These are phyloP conservation scores for Haplosporangium sp. DNA, from an alignment of 371 early-diverging fungal genomes.

Conservation along the genomic window DNA sequence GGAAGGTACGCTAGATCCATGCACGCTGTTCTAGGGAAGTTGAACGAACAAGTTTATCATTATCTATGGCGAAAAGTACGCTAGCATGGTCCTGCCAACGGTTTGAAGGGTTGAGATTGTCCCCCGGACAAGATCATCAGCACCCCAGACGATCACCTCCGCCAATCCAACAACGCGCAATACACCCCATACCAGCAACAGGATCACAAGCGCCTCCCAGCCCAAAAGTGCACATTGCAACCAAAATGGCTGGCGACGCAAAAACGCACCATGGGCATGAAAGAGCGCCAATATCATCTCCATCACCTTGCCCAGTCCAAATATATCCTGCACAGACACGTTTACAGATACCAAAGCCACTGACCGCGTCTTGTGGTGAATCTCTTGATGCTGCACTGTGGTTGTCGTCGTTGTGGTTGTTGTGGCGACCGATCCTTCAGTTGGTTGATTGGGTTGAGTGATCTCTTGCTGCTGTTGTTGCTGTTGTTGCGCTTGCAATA, in stretches of 20 bases:
- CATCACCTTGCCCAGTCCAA: constrained; percentile 40
- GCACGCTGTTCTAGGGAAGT: too few relatives aligned
- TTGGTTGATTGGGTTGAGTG: not conserved
- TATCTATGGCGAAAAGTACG: constrained; percentile 13
- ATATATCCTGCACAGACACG: constrained; percentile 29
- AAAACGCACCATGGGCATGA: constrained; percentile 41
- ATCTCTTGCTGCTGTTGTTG: constrained; percentile 1
- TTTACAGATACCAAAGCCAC: constrained; percentile 39
- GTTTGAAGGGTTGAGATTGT: constrained; percentile 24
- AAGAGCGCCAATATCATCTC: constrained; percentile 34
- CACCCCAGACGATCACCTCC: constrained; percentile 52
- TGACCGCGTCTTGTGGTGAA: constrained; percentile 35
- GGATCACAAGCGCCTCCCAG: constrained; percentile 32
- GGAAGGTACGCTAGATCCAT: too few relatives aligned
- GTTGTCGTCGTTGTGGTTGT: constrained; percentile 11
- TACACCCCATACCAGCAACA: constrained; percentile 38
- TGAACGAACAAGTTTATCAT: not conserved
- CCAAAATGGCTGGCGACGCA: constrained; percentile 43
- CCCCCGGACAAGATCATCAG: constrained; percentile 44
- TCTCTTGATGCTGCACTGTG: constrained; percentile 22
- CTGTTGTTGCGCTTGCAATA: not conserved
- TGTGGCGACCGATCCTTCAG: not conserved
- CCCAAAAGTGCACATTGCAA: constrained; percentile 25
- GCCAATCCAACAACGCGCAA: constrained; percentile 40
- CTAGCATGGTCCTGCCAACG: constrained; percentile 12